Percentiles rank a stretch among this genome's conserved stretches.
phyloP scores from a whole-genome alignment of 2,329 filamentous ascomycete genomes.

The Phyllosticta paracitricarpa region DNA sequence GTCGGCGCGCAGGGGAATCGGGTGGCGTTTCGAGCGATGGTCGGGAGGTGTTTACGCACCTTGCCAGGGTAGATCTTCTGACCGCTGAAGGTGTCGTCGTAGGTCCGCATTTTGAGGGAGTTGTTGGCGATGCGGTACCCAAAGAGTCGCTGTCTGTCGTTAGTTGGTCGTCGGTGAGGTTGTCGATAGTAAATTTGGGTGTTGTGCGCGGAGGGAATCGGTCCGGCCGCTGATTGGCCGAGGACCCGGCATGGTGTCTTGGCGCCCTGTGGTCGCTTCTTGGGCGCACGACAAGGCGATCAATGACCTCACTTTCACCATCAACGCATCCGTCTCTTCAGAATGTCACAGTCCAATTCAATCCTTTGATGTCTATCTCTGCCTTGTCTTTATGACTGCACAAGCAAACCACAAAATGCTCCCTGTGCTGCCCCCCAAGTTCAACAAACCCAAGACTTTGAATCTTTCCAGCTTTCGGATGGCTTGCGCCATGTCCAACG shows the following conservation, averaged over 20 bases:
- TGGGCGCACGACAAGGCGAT: background rate
- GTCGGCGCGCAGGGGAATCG: background rate
- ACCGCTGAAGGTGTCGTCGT: conserved; percentile 70
- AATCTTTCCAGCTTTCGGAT: background rate
- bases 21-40: background rate
- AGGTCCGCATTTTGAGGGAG: conserved; percentile 60
- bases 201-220: conserved; percentile 10
- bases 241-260: conserved; percentile 1
- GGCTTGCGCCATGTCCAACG: background rate
- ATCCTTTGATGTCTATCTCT: background rate
- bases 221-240: conserved; percentile 9
- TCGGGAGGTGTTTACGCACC: conserved; percentile 40
- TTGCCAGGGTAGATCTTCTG: conserved; percentile 73
- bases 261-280: background rate
- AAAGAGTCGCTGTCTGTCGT: conserved; percentile 23
- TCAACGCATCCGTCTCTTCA: background rate
- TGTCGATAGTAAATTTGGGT: conserved; percentile 20
- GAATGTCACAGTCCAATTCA: too few species aligned
- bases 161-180: conserved; percentile 22
- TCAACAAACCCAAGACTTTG: background rate
- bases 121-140: conserved; percentile 26
- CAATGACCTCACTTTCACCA: background rate
- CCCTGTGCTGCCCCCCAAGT: background rate
- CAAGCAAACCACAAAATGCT: background rate
- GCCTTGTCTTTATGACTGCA: background rate